Conservation (phyloP, 257 asterid species). For the Ophiorrhiza pumila region DNA sequence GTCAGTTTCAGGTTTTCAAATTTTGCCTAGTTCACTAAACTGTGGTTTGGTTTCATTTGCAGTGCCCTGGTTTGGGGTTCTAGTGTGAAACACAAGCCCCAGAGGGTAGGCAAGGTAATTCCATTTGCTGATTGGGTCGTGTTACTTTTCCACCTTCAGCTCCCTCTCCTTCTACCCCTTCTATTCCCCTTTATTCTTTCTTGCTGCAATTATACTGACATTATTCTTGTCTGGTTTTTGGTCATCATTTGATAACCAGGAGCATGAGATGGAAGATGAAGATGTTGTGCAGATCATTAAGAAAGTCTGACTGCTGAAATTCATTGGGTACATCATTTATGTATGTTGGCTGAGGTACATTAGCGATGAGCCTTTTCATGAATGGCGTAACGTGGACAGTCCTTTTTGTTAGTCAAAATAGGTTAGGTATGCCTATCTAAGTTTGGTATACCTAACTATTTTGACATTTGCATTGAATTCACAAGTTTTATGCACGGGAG, state of each 20-base stretch:
- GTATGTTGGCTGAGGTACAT: background rate
- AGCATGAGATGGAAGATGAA: conserved; percentile 97
- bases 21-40: conserved; percentile 18
- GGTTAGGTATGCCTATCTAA: too few relatives aligned
- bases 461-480: too few relatives aligned
- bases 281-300: conserved; percentile 97
- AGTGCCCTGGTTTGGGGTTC: conserved; percentile 99
- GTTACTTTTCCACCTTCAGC: background rate
- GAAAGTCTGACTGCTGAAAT: conserved; percentile 46
- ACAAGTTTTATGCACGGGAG: too few relatives aligned
- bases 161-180: background rate
- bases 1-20: background rate
- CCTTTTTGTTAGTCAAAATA: too few relatives aligned
- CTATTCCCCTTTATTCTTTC: background rate
- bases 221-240: background rate
- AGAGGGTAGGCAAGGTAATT: conserved; percentile 93
- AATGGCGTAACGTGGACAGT: background rate
- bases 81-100: conserved; percentile 97
- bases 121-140: background rate
- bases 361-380: background rate
- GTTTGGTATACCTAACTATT: too few relatives aligned
- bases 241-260: conserved; percentile 39
- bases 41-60: conserved; percentile 22
- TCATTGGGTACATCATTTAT: background rate
- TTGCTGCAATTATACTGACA: background rate